phyloP scores from a whole-genome alignment of 352 stramenopile species.

The Phytopythium vexans region DNA sequence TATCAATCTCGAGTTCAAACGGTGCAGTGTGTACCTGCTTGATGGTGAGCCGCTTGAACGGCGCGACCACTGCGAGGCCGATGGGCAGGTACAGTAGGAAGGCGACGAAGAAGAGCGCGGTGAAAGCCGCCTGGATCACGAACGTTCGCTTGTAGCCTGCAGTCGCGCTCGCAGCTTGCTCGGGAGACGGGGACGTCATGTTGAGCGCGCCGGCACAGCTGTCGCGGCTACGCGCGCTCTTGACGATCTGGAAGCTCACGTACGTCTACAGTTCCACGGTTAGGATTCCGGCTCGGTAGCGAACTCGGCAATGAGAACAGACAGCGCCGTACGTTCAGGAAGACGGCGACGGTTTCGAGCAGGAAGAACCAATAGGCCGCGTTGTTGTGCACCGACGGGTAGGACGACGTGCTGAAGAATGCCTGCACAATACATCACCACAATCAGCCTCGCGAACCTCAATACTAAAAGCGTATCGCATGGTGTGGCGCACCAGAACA shows the following conservation, averaged over 20 bases:
- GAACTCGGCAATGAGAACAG: background rate
- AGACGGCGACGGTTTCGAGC: conserved; percentile 51
- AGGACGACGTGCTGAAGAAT: conserved; percentile 61
- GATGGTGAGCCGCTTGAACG: conserved; percentile 45
- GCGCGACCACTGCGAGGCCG: conserved; percentile 40
- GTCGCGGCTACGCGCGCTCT: conserved; percentile 8
- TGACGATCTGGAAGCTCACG: conserved; percentile 25
- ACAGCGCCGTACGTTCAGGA: conserved; percentile 41
- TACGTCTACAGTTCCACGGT: conserved; percentile 16
- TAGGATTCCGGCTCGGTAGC: background rate
- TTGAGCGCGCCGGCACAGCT: conserved; percentile 11
- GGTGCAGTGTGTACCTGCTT: background rate
- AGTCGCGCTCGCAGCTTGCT: background rate
- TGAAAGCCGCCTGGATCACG: conserved; percentile 31
- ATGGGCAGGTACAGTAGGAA: conserved; percentile 75
- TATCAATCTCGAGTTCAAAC: conserved; percentile 5
- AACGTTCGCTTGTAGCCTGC: conserved; percentile 17
- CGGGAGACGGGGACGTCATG: conserved; percentile 15
- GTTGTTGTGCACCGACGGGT: conserved; percentile 52
- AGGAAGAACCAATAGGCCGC: conserved; percentile 74
- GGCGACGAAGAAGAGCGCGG: conserved; percentile 50
- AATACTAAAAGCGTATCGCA: too few species aligned
- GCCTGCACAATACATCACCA: background rate
- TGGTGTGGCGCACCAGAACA: conserved; percentile 11
- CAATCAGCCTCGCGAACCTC: too few species aligned